Base-by-base conservation (phyloP, 192 early-diverging fungal genomes). In the Backusella macrospora region DNA sequence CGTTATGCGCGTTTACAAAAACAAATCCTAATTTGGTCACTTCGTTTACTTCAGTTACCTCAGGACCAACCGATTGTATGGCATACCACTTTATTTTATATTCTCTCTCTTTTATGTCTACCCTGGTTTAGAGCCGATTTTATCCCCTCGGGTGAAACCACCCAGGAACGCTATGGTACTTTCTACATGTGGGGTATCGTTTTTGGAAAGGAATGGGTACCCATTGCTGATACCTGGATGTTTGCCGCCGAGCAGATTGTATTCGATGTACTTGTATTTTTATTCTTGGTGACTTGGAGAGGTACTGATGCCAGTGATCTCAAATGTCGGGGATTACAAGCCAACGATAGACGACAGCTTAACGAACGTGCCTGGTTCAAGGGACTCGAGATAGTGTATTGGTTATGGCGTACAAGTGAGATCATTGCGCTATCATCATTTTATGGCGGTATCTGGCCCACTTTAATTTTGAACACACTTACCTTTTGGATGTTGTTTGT, bases 51-150 rank as follows among this genome's bases (percentile, higher is more conserved):
- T 15, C 68, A 73, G 42, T 21, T 82, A 8, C 69, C 76, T 4
- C 62, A 74, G 15, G 52, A 72, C 6, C 48, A 65, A 26, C 72
- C 79, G 0, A 43, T 59, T 0, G 59, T 82, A 1, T 84, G 81
- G 81, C 73, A 77, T 73, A 65, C 43, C 3, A 65, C 73, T 13
- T 74, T 75, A 16, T 72, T 80, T 29, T 85, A 86, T 48, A 65
- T 81, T 2, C 76, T 87, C 62, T 76, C 83, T 8, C 71, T 89
- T 0, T 75, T 88, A 2, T 75, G 86, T 10, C 80, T 88, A 5
- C 92, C 92, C 0, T 88, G 91, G 88, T 93, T 94, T 63, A 62
- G 84, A 8, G 94, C 90, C 3, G 83, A 86, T 3, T 83, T 95
- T 71, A 87, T 95, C 10, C 90, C 93, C 0, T 73, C 74, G 4